phyloP scores from a whole-genome alignment of 164 flowering plant genomes.

The Platanus orientalis region DNA sequence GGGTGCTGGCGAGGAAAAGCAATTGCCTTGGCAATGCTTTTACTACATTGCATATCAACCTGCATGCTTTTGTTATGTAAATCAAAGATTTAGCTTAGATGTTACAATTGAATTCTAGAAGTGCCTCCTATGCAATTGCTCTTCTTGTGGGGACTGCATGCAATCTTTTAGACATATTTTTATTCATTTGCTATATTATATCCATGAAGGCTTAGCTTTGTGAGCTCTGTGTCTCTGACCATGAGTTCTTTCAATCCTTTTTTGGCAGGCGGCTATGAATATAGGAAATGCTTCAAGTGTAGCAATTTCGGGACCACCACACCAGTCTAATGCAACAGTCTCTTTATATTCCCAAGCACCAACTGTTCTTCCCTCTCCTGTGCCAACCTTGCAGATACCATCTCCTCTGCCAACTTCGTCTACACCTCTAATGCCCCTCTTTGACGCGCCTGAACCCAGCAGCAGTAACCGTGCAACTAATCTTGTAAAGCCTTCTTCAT shows the following conservation, averaged over 20 bases:
- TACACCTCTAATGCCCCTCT: constrained; percentile 41
- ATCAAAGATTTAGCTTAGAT: no score
- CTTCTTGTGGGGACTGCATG: no score
- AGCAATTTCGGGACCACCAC: constrained; percentile 27
- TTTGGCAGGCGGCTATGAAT: constrained; percentile 41
- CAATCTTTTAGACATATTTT: no score
- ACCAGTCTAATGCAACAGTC: constrained; percentile 22
- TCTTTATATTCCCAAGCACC: constrained; percentile 34
- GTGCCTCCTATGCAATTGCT: no score
- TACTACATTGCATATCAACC: no score
- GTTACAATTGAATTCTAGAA: no score
- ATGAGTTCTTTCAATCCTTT: not conserved
- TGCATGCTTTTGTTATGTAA: no score
- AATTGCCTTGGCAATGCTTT: no score
- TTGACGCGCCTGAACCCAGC: constrained; percentile 40
- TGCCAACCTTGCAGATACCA: constrained; percentile 38
- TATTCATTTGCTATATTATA: no score
- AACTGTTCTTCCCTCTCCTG: constrained; percentile 24
- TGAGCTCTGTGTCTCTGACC: not conserved
- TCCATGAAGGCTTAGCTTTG: not conserved
- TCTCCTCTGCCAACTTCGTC: constrained; percentile 40
- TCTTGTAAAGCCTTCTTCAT: constrained; percentile 59
- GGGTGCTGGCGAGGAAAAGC: no score
- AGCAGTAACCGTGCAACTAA: constrained; percentile 33
- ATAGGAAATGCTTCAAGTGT: constrained; percentile 38